These are phyloP conservation scores for Fragaria iinumae DNA, from an alignment of 306 rosid genomes.

Conservation along the genomic window DNA sequence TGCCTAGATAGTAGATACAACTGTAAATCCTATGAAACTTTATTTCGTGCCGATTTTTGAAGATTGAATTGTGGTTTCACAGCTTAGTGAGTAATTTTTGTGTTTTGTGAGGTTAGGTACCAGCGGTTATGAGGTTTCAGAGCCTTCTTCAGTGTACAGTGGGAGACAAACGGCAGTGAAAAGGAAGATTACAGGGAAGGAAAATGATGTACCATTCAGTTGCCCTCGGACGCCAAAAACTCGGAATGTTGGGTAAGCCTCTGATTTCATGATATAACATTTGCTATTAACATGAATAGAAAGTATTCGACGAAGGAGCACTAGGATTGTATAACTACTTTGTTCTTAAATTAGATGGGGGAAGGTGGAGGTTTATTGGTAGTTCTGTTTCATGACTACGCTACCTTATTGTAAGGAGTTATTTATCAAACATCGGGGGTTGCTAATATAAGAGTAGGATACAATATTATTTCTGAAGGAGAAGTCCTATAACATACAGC, in stretches of 20 bases:
- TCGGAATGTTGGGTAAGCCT: conserved; percentile 30
- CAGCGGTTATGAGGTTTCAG: conserved; percentile 31
- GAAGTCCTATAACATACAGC: background rate
- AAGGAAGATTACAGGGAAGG: conserved; percentile 42
- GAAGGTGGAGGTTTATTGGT: background rate
- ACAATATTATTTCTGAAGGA: background rate
- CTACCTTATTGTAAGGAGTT: background rate
- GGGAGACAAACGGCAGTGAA: conserved; percentile 27
- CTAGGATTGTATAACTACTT: background rate
- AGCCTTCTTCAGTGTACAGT: conserved; percentile 39
- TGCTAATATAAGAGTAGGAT: background rate
- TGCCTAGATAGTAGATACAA: background rate
- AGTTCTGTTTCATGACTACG: background rate
- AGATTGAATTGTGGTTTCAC: background rate
- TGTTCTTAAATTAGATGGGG: background rate
- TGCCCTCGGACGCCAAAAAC: conserved; percentile 32
- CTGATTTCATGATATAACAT: background rate
- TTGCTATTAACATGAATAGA: conserved; percentile 1
- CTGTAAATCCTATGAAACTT: background rate
- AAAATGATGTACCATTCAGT: conserved; percentile 22
- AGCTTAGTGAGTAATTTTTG: background rate
- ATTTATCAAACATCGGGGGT: background rate
- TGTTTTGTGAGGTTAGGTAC: conserved; percentile 30
- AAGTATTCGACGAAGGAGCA: background rate
- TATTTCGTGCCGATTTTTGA: background rate